Evolutionary conservation across 306 rosid species (phyloP), one percentile per base, ranked within the genome.

Genomic region (Alnus glutinosa): DNA sequence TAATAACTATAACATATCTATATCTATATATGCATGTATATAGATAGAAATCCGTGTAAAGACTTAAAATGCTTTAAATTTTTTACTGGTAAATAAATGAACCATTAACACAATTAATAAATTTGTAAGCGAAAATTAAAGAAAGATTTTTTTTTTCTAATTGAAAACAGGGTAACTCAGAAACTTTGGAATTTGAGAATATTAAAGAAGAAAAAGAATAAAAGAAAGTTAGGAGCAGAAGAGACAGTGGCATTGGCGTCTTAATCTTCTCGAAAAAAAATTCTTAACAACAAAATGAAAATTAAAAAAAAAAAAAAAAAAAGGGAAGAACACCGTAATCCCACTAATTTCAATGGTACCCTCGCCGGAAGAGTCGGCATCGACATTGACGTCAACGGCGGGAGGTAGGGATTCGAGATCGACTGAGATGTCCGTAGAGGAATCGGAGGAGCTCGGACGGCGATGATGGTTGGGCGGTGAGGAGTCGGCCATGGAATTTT

Each of bases 401-500:
- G 66, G 68, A 75, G 32, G 48, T 7, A 72, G 36, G 1, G 89
- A 82, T 49, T 86, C 89, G 39, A 81, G 23, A 74, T 59, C 85
- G 15, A 89, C 86, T 28, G 93, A 87, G 67, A 52, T 2, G 58
- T 90, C 92, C 73, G 75, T 70, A 48, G 79, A 88, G 54, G 55
- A 59, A 57, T 48, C 59, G 47, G 89, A 87, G 78, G 82, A 75
- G 79, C 36, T 16, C 0, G 68, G 76, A 9, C 77, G 77, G 48
- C 5, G 37, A 16, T 9, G 66, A 59, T 30, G 75, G 44, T 12
- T 3, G 73, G 19, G 32, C 28, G 70, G 28, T 55, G 77, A 15
- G 23, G 80, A 77, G 13, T 19, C 81, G 57, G 83, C 87, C 89
- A 90, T 88, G 62, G 78, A 62, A 50, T 55, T 12, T 23, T 16